Evolutionary conservation across 176 grass and related monocot genomes (phyloP), one percentile per base, ranked within the genome.

Genomic region (Zizania latifolia): DNA sequence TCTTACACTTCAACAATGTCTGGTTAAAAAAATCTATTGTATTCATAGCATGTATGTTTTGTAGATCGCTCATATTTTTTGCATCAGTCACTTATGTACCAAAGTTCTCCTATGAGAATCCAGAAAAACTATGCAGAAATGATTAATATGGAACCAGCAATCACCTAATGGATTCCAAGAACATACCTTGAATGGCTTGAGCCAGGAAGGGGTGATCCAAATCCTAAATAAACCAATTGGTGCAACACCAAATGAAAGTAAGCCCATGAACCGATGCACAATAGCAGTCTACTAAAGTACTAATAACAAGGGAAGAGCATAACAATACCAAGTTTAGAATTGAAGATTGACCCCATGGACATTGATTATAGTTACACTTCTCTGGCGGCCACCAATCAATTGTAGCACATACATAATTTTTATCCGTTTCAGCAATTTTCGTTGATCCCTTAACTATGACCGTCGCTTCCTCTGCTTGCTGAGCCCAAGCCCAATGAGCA

Each of bases 301-400:
- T 12, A 30, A 36, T 22, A 76, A 48, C 13, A 67, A 62, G 53
- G 29, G 31, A 82, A 51, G 6, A 71, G 71, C 17, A 67, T 67
- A 86, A 59, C 4, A 29, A 30, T 84, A 95, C 95, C 92, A 99
- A 63, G 83, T 99, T 99, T 23, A 99, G 87, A 84, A 88, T 79
- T 8, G 96, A 99, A 45, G 96, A 83, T 62, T 94, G 78, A 28
- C 89, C 92, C 96, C 96, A 99, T 32, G 96, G 92, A 22, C 96
- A 99, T 58, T 95, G 96, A 78, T 99, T 86, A 59, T 99, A 99
- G 81, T 95, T 99, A 32, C 96, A 99, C 82, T 99, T 99, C 78
- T 95, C 89, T 12, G 84, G 87, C 6, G 96, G 96, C 96, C 96
- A 99, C 96, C 96, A 99, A 85, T 99, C 96, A 23, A 99, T 85